These are phyloP conservation scores for Dryas integrifolia DNA, from an alignment of 331 rosid genomes.

Conservation along the genomic window DNA sequence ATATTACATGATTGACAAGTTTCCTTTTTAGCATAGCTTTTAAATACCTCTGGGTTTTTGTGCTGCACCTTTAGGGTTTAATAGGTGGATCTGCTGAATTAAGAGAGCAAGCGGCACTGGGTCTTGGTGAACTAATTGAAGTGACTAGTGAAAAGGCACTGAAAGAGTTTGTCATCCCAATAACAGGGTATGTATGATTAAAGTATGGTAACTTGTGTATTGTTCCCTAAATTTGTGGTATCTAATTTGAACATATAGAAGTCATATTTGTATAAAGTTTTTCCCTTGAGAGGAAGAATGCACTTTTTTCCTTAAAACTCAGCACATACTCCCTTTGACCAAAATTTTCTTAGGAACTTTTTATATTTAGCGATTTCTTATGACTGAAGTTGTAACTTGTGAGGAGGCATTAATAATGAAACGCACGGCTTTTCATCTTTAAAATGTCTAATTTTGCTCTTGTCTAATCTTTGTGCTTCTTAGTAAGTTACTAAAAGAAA, in stretches of 20 bases:
- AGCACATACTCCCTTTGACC: no score
- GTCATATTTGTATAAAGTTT: neutral
- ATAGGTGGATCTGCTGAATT: constrained; percentile 92
- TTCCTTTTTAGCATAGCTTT: neutral
- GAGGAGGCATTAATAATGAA: neutral
- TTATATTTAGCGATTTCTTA: neutral
- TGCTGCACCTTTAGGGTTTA: constrained; percentile 53
- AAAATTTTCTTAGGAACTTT: no score
- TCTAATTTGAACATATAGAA: neutral
- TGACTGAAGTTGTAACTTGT: neutral
- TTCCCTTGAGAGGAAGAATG: neutral
- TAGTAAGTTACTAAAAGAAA: neutral
- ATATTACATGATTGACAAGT: neutral
- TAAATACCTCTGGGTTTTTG: neutral
- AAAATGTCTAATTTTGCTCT: neutral
- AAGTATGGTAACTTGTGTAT: neutral
- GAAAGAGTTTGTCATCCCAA: constrained; percentile 86
- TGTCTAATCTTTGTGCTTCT: neutral
- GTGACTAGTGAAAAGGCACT: constrained; percentile 86
- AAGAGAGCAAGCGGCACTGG: constrained; percentile 96
- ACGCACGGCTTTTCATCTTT: neutral
- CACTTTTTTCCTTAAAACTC: neutral
- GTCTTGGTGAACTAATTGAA: constrained; percentile 95
- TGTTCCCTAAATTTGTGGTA: neutral
- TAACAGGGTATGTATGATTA: constrained; percentile 73